phyloP scores from a whole-genome alignment of 2,329 filamentous ascomycete species.

The Meredithiella fracta region DNA sequence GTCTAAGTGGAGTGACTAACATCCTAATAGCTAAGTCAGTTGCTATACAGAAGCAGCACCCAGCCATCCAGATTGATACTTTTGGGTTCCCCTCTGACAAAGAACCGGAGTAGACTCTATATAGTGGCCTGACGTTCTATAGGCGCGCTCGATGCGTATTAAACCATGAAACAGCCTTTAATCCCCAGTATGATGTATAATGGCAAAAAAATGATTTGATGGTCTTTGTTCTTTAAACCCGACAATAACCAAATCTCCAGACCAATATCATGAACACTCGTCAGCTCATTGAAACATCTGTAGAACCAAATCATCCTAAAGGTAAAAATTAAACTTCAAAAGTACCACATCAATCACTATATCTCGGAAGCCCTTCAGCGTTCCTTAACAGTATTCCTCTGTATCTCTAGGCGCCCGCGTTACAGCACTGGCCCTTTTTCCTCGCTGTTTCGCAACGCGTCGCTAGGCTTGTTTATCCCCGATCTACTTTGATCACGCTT shows the following conservation, averaged over 20 bases:
- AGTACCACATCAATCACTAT: background rate
- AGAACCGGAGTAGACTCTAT: too few species aligned
- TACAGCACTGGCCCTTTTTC: background rate
- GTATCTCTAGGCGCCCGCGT: background rate
- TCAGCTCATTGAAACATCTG: too few species aligned
- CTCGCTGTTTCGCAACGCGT: slow-evolving; percentile 1
- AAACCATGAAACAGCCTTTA: background rate
- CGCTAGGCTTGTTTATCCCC: slow-evolving; percentile 2
- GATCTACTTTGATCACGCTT: slow-evolving; percentile 5
- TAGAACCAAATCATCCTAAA: too few species aligned
- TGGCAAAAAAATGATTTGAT: background rate
- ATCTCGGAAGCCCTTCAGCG: background rate
- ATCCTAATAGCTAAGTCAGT: background rate
- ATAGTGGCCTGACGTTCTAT: too few species aligned
- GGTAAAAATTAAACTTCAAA: too few species aligned
- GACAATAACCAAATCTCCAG: too few species aligned
- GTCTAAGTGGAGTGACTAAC: background rate
- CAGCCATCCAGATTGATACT: slow-evolving; percentile 7
- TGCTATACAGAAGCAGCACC: background rate
- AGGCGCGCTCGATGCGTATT: too few species aligned
- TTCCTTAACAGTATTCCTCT: background rate
- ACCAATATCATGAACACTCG: too few species aligned
- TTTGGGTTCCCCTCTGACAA: background rate
- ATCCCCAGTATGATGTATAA: background rate
- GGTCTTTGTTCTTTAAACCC: too few species aligned